A percentile compares a stretch with the other conserved stretches of the same genome.
phyloP scores from a whole-genome alignment of 192 early-diverging fungal species.

The Backusella liffmaniae region DNA sequence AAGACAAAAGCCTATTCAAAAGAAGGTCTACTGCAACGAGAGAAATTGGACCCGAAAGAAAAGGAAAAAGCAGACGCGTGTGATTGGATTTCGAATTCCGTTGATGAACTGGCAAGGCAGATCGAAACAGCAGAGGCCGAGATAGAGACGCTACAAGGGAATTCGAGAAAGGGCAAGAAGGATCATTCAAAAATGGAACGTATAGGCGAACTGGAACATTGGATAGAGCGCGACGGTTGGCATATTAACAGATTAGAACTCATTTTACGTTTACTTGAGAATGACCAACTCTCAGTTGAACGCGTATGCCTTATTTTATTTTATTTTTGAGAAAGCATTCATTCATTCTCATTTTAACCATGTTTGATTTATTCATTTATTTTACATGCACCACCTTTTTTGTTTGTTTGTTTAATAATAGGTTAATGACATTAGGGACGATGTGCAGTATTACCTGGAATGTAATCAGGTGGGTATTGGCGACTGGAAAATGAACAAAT shows the following conservation, averaged over 20 bases:
- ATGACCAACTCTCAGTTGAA: conserved; percentile 84
- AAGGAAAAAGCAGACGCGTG: conserved; percentile 86
- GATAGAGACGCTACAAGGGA: conserved; percentile 67
- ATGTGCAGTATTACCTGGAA: conserved; percentile 92
- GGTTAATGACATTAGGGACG: conserved; percentile 82
- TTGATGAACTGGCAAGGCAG: conserved; percentile 83
- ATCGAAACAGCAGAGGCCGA: conserved; percentile 94
- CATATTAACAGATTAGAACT: conserved; percentile 92
- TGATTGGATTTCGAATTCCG: conserved; percentile 80
- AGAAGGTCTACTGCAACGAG: conserved; percentile 80
- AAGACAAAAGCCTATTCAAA: conserved; percentile 99
- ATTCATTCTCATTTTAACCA: neutral
- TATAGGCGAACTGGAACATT: conserved; percentile 66
- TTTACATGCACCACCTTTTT: neutral
- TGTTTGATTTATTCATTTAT: neutral
- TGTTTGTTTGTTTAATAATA: conserved; percentile 24
- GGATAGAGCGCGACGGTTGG: conserved; percentile 86
- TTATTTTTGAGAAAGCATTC: neutral
- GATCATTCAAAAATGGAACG: conserved; percentile 77
- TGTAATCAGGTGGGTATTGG: conserved; percentile 60
- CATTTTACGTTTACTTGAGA: conserved; percentile 89
- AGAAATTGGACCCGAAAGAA: conserved; percentile 91
- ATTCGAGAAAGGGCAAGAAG: conserved; percentile 75
- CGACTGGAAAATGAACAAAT: neutral
- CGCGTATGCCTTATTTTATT: conserved; percentile 51